A percentile compares a stretch with the other conserved stretches of the same genome.
Evolutionary conservation across 306 rosid genomes (phyloP).

Genomic region (Lathyrus sativus): DNA sequence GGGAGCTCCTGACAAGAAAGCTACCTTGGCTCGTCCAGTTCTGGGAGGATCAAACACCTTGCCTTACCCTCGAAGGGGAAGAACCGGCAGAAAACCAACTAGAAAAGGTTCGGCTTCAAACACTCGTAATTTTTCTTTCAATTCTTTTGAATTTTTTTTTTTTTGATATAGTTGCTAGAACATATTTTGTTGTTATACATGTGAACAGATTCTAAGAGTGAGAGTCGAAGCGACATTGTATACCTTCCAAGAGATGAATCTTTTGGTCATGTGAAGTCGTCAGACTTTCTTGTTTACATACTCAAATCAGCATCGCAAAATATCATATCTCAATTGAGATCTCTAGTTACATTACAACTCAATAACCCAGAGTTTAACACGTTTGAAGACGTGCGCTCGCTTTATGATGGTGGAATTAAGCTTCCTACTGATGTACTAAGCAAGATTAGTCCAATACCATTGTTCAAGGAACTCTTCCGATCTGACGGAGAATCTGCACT

Average conservation of each 20-base stretch:
- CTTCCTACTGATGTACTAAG: conserved; percentile 44
- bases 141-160: too few species aligned
- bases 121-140: neutral
- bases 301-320: conserved; percentile 55
- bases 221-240: conserved; percentile 50
- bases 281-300: conserved; percentile 62
- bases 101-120: conserved; percentile 48
- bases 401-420: conserved; percentile 61
- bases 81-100: conserved; percentile 64
- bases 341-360: conserved; percentile 32
- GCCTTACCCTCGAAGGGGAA: conserved; percentile 86
- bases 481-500: conserved; percentile 53
- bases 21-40: conserved; percentile 53
- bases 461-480: conserved; percentile 50
- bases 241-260: conserved; percentile 82
- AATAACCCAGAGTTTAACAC: conserved; percentile 44
- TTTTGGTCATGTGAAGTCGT: conserved; percentile 70
- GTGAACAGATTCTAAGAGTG: conserved; percentile 55
- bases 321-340: conserved; percentile 44
- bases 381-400: conserved; percentile 51
- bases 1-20: conserved; percentile 53
- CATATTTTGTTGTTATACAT: conserved; percentile 4
- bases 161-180: neutral
- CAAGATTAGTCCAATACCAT: conserved; percentile 47
- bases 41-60: conserved; percentile 64